Percentiles rank a stretch among this genome's conserved stretches.
These are phyloP conservation scores for Mortierella sp. DNA, from an alignment of 371 early-diverging fungal genomes.

Conservation along the genomic window DNA sequence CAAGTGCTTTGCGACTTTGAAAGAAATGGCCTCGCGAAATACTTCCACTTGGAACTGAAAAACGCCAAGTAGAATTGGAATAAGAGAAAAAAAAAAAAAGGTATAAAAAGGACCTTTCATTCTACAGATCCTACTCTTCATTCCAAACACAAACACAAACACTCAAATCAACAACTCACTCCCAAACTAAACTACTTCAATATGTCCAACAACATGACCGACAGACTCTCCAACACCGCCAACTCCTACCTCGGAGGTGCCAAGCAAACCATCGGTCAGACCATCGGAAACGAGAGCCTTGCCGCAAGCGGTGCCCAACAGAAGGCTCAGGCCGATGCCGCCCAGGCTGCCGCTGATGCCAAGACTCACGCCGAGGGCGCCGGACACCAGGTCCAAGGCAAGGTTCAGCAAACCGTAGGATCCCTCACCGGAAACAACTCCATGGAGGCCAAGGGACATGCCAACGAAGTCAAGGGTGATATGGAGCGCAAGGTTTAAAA, in stretches of 20 bases:
- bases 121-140: not conserved
- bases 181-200: slow-evolving; percentile 2
- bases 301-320: slow-evolving; percentile 43
- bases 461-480: slow-evolving; percentile 57
- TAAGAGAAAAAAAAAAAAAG: not conserved
- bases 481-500: slow-evolving; percentile 32
- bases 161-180: not conserved
- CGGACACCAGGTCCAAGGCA: slow-evolving; percentile 56
- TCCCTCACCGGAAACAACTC: slow-evolving; percentile 52
- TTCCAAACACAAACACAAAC: not conserved
- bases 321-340: slow-evolving; percentile 43
- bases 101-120: not conserved
- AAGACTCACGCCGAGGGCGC: slow-evolving; percentile 37
- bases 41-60: no score
- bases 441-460: slow-evolving; percentile 58
- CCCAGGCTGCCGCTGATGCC: slow-evolving; percentile 36
- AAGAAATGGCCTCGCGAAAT: no score
- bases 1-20: no score
- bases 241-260: slow-evolving; percentile 44
- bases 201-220: slow-evolving; percentile 25
- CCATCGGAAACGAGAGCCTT: slow-evolving; percentile 28
- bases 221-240: slow-evolving; percentile 35
- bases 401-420: slow-evolving; percentile 60
- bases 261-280: slow-evolving; percentile 50
- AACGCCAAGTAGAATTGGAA: not conserved